These are phyloP conservation scores for Neocucurbitaria cava DNA, from an alignment of 2,329 filamentous ascomycete species.

Conservation along the genomic window DNA sequence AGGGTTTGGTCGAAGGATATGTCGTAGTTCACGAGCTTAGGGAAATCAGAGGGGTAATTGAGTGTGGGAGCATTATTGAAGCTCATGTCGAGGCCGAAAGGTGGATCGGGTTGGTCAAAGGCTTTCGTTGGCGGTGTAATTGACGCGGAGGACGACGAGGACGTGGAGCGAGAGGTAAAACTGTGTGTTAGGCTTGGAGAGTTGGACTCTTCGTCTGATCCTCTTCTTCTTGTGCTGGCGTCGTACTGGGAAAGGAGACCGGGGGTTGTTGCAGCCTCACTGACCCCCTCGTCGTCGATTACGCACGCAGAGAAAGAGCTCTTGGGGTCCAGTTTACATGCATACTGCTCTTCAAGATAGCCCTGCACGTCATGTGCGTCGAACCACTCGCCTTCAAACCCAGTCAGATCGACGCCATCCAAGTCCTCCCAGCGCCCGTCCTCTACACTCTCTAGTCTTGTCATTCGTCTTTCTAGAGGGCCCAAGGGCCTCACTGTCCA, in stretches of 20 bases:
- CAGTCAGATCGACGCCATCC: conserved; percentile 60
- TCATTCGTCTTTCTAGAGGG: conserved; percentile 39
- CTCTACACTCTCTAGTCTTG: conserved; percentile 18
- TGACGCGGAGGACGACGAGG: neutral
- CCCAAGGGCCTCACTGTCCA: conserved; percentile 45
- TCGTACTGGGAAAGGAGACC: neutral
- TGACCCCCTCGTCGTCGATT: conserved; percentile 37
- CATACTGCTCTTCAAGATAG: conserved; percentile 68
- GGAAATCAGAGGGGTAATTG: conserved; percentile 12
- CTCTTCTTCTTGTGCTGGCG: neutral
- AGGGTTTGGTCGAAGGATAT: conserved; percentile 39
- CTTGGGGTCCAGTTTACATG: conserved; percentile 67
- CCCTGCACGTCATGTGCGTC: conserved; percentile 78
- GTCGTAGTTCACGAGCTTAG: conserved; percentile 24
- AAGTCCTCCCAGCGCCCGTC: conserved; percentile 30
- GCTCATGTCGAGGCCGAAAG: conserved; percentile 36
- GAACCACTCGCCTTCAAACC: conserved; percentile 77
- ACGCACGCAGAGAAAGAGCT: conserved; percentile 65
- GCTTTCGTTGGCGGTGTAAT: neutral
- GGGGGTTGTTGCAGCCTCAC: conserved; percentile 4
- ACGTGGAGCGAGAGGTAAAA: neutral
- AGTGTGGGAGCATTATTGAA: conserved; percentile 7
- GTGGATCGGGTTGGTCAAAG: conserved; percentile 11
- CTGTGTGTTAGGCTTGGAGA: conserved; percentile 11
- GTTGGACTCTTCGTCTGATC: neutral